Base-by-base conservation (phyloP, 345 rosid genomes). In the Trapa incisa region DNA sequence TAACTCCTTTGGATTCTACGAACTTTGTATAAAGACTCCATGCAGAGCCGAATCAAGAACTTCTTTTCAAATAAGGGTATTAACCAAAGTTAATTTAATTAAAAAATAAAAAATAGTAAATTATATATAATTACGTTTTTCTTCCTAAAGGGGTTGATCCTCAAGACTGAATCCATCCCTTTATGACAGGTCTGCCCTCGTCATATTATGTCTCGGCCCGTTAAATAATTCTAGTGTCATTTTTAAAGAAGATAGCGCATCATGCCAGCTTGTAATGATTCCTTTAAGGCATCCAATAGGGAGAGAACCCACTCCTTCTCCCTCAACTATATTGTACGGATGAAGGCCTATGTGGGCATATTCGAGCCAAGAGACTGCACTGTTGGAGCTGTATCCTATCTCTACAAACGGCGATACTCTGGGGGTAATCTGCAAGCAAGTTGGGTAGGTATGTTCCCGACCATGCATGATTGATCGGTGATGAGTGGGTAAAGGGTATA, bases 391-490 rank as follows among this genome's bases (percentile, higher is more conserved):
- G 7, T 41, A 41, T 41, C 7, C 4, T 41, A 41, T 8, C 6
- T 8, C 43, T 41, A 8, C 43, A 41, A 41, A 41, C 6, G 43
- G 7, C 29, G 29, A 22, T 22, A 41, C 43, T 41, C 43, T 41
- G 43, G 14, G 53, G 3, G 53, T 47, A 17, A 4, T 54, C 43
- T 17, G 37, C 22, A 29, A 57, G 61, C 35, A 57, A 57, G 32
- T 22, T 22, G 37, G 37, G 43, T 16, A 38, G 47, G 5, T 3
- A 64, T 16, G 43, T 41, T 37, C 2, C 38, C 15, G 16, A 32
- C 47, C 10, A 64, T 64, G 39, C 43, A 64, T 64, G 66, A 64
- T 42, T 37, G 47, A 42, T 64, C 39, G 17, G 66, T 13, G 66
- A 64, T 32, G 7, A 41, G 7, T 37, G 66, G 47, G 47, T 9